phyloP scores from a whole-genome alignment of 1,139 yeast species.

The Zygotorulaspora mrakii region DNA sequence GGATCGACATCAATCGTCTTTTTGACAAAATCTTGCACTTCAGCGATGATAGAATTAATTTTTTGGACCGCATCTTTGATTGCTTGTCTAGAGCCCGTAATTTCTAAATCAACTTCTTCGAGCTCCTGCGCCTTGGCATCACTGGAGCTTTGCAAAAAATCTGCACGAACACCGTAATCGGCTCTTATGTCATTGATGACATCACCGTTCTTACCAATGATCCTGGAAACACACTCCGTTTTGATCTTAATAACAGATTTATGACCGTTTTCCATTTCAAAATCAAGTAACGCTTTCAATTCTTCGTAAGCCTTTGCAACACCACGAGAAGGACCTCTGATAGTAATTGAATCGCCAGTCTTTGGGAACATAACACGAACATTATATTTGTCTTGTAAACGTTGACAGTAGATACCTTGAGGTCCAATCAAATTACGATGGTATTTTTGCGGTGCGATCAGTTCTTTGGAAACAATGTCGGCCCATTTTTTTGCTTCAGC shows the following conservation, averaged over 20 bases:
- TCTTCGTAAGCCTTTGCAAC: conserved; percentile 85
- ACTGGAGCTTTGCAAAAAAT: conserved; percentile 50
- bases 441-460: conserved; percentile 70
- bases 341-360: conserved; percentile 60
- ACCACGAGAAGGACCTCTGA: conserved; percentile 90
- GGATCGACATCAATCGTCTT: conserved; percentile 64
- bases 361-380: conserved; percentile 78
- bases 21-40: conserved; percentile 61
- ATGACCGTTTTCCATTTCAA: conserved; percentile 84
- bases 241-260: conserved; percentile 64
- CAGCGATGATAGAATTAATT: conserved; percentile 61
- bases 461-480: conserved; percentile 65
- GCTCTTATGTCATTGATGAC: conserved; percentile 78
- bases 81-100: conserved; percentile 79
- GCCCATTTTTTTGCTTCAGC: conserved; percentile 72
- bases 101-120: conserved; percentile 53
- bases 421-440: conserved; percentile 85
- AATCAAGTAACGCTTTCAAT: conserved; percentile 74
- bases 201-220: conserved; percentile 89
- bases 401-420: conserved; percentile 73
- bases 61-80: conserved; percentile 67
- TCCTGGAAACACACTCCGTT: conserved; percentile 65
- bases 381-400: conserved; percentile 84
- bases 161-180: conserved; percentile 72
- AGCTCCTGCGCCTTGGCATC: conserved; percentile 41